Percentiles rank a stretch among this genome's conserved stretches.
These are phyloP conservation scores for Exophiala dermatitidis DNA, from an alignment of 2,329 filamentous ascomycete species.

Conservation along the genomic window DNA sequence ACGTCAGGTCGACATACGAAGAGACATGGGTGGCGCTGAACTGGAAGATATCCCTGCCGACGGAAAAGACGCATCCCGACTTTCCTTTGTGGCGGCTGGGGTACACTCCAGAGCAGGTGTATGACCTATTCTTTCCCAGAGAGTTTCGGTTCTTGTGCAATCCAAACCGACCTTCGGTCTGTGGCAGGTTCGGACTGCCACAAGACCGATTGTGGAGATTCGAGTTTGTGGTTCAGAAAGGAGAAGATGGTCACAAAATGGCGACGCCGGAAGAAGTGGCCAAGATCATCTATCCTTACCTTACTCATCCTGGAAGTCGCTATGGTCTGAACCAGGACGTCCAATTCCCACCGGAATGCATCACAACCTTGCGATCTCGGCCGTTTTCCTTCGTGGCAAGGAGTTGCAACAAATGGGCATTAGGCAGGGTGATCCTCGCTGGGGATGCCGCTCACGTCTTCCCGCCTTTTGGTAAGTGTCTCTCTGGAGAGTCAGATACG, in stretches of 20 bases:
- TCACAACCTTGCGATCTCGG: constrained; percentile 27
- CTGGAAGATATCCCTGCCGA: constrained; percentile 28
- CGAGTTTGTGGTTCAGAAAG: constrained; percentile 33
- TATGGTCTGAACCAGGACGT: constrained; percentile 25
- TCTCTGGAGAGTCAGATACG: neutral
- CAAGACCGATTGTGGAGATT: constrained; percentile 31
- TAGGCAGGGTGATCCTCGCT: constrained; percentile 23
- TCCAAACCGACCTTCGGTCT: constrained; percentile 27
- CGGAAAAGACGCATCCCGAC: constrained; percentile 27
- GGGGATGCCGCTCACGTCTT: constrained; percentile 31
- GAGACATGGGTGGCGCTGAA: constrained; percentile 31
- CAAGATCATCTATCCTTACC: constrained; percentile 28
- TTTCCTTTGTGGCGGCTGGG: constrained; percentile 30
- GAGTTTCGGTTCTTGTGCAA: constrained; percentile 30
- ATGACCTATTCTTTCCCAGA: constrained; percentile 30
- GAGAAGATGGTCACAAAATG: constrained; percentile 31
- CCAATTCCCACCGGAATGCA: constrained; percentile 27
- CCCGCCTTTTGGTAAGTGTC: constrained; percentile 26
- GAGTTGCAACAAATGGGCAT: constrained; percentile 28
- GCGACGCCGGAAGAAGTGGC: constrained; percentile 21
- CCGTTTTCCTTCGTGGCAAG: constrained; percentile 26
- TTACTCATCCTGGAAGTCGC: constrained; percentile 27
- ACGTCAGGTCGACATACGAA: constrained; percentile 26
- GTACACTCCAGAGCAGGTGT: constrained; percentile 28
- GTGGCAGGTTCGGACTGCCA: constrained; percentile 29